Conservation (phyloP, 495 filamentous ascomycete species). For the Annulohypoxylon nitens region DNA sequence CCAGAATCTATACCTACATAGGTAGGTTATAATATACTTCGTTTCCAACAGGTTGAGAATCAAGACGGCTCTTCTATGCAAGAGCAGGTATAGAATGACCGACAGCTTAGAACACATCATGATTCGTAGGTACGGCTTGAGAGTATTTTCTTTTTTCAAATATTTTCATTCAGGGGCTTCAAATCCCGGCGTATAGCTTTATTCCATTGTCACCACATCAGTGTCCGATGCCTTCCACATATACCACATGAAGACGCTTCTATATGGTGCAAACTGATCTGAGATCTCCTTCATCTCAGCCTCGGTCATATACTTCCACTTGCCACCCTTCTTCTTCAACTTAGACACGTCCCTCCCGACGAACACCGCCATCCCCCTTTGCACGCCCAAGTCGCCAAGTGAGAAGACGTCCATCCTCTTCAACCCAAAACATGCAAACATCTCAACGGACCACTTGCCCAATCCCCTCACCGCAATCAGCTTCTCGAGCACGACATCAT, state of each 20-base stretch:
- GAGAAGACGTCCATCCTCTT: conserved; percentile 96
- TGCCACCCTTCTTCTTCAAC: conserved; percentile 85
- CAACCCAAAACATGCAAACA: conserved; percentile 93
- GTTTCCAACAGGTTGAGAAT: not conserved
- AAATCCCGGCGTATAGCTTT: not conserved
- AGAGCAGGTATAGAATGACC: not conserved
- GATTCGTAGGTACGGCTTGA: not conserved
- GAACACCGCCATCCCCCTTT: conserved; percentile 93
- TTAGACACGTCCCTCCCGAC: conserved; percentile 84
- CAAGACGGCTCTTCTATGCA: not conserved
- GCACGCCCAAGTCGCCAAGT: conserved; percentile 92
- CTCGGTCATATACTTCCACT: conserved; percentile 98
- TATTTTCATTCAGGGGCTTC: not conserved
- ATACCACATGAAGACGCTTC: conserved; percentile 67
- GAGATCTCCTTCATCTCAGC: conserved; percentile 88
- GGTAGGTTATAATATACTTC: not conserved
- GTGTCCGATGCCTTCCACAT: conserved; percentile 88
- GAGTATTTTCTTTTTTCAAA: not conserved
- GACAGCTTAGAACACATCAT: not conserved
- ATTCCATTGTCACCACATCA: conserved; percentile 75
- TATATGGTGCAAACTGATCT: conserved; percentile 84
- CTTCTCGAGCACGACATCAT: conserved; percentile 86
- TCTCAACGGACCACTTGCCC: conserved; percentile 93
- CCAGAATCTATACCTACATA: too few species aligned
- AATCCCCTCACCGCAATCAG: conserved; percentile 89